Evolutionary conservation across 148 eudicot genomes (phyloP).

Genomic region (Cornus controversa): DNA sequence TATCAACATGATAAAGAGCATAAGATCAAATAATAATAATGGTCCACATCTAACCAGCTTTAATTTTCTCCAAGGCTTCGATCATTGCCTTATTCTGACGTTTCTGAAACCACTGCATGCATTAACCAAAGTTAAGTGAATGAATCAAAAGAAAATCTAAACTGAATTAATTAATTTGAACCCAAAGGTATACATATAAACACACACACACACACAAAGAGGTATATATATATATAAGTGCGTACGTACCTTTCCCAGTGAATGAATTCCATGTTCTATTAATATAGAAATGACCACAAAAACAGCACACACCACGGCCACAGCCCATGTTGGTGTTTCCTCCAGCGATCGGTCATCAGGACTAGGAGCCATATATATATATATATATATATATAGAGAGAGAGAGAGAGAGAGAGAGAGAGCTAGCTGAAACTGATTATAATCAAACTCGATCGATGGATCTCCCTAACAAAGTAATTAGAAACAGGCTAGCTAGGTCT

Average conservation of each 20-base stretch:
- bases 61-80: conserved; percentile 49
- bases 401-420: too few relatives aligned
- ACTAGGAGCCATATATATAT: too few relatives aligned
- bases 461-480: too few relatives aligned
- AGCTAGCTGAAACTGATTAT: too few relatives aligned
- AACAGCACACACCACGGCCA: conserved; percentile 42
- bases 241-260: conserved; percentile 40
- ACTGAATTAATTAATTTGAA: not conserved
- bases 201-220: not conserved
- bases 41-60: conserved; percentile 29
- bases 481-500: too few relatives aligned
- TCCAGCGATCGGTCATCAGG: conserved; percentile 30
- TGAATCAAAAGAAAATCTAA: not conserved
- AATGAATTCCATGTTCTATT: conserved; percentile 43
- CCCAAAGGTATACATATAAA: not conserved
- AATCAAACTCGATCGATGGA: too few relatives aligned
- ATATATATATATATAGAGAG: too few relatives aligned
- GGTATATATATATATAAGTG: too few relatives aligned
- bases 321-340: conserved; percentile 55
- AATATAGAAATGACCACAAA: conserved; percentile 36
- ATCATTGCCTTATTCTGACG: conserved; percentile 43
- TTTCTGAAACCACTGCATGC: conserved; percentile 39
- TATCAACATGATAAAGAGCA: not conserved
- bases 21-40: not conserved
- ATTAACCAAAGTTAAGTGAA: not conserved